Evolutionary conservation across 257 asterid species (phyloP).

Genomic region (Solanum sejunctum): DNA sequence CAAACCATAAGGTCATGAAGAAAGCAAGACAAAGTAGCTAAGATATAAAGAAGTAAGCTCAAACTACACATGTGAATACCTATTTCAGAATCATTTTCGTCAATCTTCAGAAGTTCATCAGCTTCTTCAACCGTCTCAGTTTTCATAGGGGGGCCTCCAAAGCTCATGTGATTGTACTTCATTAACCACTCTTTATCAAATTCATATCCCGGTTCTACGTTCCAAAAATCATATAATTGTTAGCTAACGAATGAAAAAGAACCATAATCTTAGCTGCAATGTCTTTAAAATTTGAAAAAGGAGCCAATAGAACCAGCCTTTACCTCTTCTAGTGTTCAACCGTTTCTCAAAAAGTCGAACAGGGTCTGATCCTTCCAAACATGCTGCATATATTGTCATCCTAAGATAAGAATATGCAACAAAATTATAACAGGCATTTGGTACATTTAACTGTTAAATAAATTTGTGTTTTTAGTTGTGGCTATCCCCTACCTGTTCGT

Average conservation of each 20-base stretch:
- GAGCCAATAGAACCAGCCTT: not conserved
- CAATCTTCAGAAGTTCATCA: conserved; percentile 32
- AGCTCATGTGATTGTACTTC: conserved; percentile 83
- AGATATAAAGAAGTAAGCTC: not conserved
- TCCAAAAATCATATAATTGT: not conserved
- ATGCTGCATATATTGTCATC: conserved; percentile 66
- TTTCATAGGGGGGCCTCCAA: conserved; percentile 88
- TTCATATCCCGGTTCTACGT: conserved; percentile 43
- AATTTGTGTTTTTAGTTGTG: not conserved
- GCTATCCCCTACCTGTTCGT: not conserved
- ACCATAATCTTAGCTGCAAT: not conserved
- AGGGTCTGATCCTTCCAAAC: conserved; percentile 93
- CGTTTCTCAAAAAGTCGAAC: conserved; percentile 77
- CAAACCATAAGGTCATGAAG: not conserved
- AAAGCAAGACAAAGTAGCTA: not conserved
- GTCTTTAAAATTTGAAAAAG: not conserved
- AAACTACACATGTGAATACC: conserved; percentile 20
- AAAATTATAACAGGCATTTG: not conserved
- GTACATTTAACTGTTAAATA: not conserved
- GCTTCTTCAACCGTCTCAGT: conserved; percentile 60
- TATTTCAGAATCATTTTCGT: conserved; percentile 59
- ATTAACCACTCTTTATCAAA: conserved; percentile 39
- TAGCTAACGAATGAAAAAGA: not conserved
- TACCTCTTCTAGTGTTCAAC: conserved; percentile 58
- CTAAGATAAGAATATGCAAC: conserved; percentile 14